Evolutionary conservation across 129 eudicot genomes (phyloP).

Genomic region (Smallanthus sonchifolius): DNA sequence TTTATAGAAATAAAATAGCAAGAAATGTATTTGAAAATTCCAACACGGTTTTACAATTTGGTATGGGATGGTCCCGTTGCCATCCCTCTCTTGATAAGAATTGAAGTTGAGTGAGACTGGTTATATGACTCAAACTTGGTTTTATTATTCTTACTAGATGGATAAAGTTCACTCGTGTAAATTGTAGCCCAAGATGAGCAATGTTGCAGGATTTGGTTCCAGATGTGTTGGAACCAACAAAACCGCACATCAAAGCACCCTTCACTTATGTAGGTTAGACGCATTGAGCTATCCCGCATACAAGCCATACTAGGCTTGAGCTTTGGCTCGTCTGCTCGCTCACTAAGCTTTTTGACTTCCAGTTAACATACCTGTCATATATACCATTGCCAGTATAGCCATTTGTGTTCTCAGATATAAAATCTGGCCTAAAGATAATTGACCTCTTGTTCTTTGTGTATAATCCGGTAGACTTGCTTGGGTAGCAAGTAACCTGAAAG

Average conservation of each 20-base stretch:
- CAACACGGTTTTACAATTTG: no score
- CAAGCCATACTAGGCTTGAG: background rate
- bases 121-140: no score
- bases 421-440: constrained; percentile 45
- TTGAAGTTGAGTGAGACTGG: no score
- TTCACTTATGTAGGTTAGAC: background rate
- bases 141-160: no score
- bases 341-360: background rate
- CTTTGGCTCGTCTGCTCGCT: background rate
- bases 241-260: background rate
- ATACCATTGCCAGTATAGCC: constrained; percentile 34
- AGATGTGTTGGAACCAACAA: background rate
- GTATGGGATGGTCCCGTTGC: no score
- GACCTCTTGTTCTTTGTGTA: constrained; percentile 40
- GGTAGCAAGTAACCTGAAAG: constrained; percentile 45
- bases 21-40: no score
- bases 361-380: constrained; percentile 39
- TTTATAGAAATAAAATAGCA: no score
- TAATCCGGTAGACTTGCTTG: constrained; percentile 45
- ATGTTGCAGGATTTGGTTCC: no score
- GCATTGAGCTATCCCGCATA: background rate
- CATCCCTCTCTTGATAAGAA: no score
- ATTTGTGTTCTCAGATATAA: constrained; percentile 24
- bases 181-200: no score
- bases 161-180: no score